Evolutionary conservation across 129 eudicot genomes (phyloP).

Genomic region (Ambrosia trifida): DNA sequence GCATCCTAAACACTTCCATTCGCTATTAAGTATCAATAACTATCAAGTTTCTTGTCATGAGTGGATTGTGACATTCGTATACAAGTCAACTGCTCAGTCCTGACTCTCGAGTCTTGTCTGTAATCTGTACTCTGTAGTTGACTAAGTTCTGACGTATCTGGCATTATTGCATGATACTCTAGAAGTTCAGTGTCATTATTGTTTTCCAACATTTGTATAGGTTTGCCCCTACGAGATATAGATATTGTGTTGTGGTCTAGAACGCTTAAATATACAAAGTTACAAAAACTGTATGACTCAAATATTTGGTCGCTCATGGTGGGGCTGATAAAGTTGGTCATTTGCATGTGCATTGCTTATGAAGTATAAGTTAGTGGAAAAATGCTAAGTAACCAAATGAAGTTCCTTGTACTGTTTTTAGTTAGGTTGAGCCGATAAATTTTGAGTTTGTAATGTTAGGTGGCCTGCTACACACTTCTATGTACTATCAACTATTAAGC

Average conservation of each 20-base stretch:
- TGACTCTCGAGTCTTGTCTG: background rate
- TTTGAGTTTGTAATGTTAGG: conserved; percentile 6
- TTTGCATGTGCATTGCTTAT: background rate
- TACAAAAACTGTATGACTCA: background rate
- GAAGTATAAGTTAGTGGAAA: background rate
- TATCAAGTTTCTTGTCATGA: background rate
- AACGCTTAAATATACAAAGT: background rate
- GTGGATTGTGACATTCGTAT: background rate
- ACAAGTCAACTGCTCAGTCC: background rate
- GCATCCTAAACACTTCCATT: background rate
- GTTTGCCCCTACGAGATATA: background rate
- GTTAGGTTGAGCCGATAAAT: too few relatives aligned
- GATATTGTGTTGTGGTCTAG: background rate
- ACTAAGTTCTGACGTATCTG: background rate
- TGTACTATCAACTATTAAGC: background rate
- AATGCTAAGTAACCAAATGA: background rate
- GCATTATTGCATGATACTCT: background rate
- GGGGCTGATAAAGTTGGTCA: background rate
- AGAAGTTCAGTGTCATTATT: background rate
- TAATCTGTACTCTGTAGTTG: background rate
- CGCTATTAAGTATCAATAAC: background rate
- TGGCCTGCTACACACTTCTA: background rate
- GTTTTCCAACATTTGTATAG: background rate
- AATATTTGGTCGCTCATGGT: background rate
- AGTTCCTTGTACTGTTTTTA: background rate